Evolutionary conservation across 2,329 filamentous ascomycete genomes (phyloP), one percentile per base, ranked within the genome.

Genomic region (Cytospora leucostoma): DNA sequence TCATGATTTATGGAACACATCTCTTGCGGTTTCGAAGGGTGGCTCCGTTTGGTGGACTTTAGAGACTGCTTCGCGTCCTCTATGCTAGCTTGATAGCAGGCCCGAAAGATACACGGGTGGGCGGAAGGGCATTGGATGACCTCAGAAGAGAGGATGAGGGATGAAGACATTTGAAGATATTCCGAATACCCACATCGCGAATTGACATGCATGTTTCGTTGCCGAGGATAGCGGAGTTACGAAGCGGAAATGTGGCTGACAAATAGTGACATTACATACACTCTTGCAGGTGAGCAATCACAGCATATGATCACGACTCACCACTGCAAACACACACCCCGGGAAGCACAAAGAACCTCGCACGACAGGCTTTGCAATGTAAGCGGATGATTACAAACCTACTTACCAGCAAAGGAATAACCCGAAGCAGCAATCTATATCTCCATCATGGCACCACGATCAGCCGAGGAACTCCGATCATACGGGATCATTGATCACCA

Each of bases 11-110:
- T 27, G 2, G 27, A 27, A 27, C 27, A 27, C 27, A 3, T 4
- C 4, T 27, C 76, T 89, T 53, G 85, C 76, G 0, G 79, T 87
- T 27, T 27, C 27, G 27, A 27, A 3, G 27, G 27, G 87, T 86
- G 0, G 73, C 84, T 11, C 83, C 78, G 0, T 85, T 88, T 69
- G 71, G 84, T 19, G 63, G 62, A 71, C 74, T 15, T 76, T 85
- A 17, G 86, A 89, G 74, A 80, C 84, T 2, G 74, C 81, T 34
- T 66, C 81, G 3, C 75, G 75, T n/a, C 3, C 73, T 76, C 7
- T 79, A 80, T 63, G 75, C 75, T 63, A 77, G 78, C 15, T 70
- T 76, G 3, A 77, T 77, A 0, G 74, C 77, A 3, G 76, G 77
- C 1, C 67, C 79, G 11, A 76, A 79, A 66, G 77, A 70, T 0